Base-by-base conservation (phyloP, 108 stramenopile genomes). In the Bacterosira constricta region DNA sequence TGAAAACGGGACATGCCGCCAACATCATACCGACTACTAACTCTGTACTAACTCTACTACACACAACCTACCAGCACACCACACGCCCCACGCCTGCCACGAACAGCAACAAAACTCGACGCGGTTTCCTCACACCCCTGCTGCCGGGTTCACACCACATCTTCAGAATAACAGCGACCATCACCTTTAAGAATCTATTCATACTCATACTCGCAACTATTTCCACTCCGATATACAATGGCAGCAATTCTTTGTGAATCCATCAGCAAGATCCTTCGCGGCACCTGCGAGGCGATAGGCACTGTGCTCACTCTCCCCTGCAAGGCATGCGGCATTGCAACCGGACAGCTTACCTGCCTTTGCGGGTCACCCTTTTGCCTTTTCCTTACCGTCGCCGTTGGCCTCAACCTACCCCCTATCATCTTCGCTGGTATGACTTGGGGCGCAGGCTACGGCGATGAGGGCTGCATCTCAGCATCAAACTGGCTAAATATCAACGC, bases 331-430 rank as follows among this genome's bases (percentile, higher is more conserved):
- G 83, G 83, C 41, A 4, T 71, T 12, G 53, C 60, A 10, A 71
- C 70, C 17, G 79, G 83, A 31, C 39, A 79, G 18, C 4, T 87
- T 0, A 55, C 47, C 23, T 21, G 34, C 18, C 23, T 69, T n/a
- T 50, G 69, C 11, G 25, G 52, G 34, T 76, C 80, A 35, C 86
- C 90, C 6, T 88, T 90, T 41, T 76, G 82, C 29, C 82, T 87
- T 26, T 90, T 83, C 78, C 46, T 90, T 12, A 66, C 76, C 9
- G 66, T 83, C 2, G 85, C 90, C 11, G 45, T 90, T 36, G 75
- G 52, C 10, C 53, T 88, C 8, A 90, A 88, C 55, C 13, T 81
- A 0, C 87, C 90, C 0, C 75, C 82, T 27, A 41, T 88, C 18
- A 36, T 55, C 51, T 64, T 68, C 37, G 72, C 56, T 0, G 62